Evolutionary conservation across 78 protist species (phyloP), one percentile per base, ranked within the genome.

Genomic region (Parvularia atlantis): DNA sequence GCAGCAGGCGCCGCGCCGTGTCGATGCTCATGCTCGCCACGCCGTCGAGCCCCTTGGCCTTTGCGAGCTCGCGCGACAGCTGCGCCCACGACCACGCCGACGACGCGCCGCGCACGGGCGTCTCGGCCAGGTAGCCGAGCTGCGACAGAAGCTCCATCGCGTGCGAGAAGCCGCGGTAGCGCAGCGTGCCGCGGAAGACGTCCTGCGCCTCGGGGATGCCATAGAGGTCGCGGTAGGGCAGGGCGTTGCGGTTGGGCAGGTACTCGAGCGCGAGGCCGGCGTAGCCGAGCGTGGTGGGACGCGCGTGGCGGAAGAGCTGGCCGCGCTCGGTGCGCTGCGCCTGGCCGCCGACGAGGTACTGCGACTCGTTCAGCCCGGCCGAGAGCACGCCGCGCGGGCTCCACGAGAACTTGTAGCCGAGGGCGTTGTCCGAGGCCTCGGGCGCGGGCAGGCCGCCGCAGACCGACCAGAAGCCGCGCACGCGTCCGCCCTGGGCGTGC

Each of bases 351-450:
- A 70, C 56, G 66, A n/a, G 30, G 68, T 5, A 86, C 53, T 43
- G n/a, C 20, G 85, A 80, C 24, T 26, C 50, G 77, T 82, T 82
- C 6, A 53, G 41, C 19, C 53, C 81, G 1, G 90, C 90, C 28
- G 62, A 35, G n/a, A 86, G 75, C 28, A 86, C 87, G 20, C 90
- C 90, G 31, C 83, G 77, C 9, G 91, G 87, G 26, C 62, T 43
- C 91, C 91, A 86, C 28, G 82, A 69, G 57, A 86, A 68, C 77
- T 82, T 82, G 84, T 86, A 86, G n/a, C 83, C 87, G 28, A 86
- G 54, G 26, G 91, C 86, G 66, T 86, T 86, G 82, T 68, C 31
- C 68, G 40, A 16, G 44, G 0, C n/a, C 44, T 82, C 75, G 13
- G 91, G 91, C 1, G 80, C 88, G 4, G 91, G 91, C 1, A 86